phyloP scores from a whole-genome alignment of 306 rosid species.

The Sicyos edulis region DNA sequence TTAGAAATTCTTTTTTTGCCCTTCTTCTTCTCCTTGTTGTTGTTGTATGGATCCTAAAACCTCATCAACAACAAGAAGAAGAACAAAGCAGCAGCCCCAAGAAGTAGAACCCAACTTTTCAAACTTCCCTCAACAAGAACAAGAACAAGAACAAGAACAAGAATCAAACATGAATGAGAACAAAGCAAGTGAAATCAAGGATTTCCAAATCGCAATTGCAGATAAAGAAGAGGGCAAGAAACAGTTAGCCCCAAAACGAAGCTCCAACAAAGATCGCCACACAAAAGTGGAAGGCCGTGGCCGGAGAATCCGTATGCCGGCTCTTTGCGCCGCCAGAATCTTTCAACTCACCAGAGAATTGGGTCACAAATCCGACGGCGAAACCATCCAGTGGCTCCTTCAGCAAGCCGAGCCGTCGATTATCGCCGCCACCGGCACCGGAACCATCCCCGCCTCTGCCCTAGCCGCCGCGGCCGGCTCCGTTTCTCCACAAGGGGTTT shows the following conservation, averaged over 20 bases:
- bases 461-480: conserved; percentile 55
- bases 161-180: conserved; percentile 51
- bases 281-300: no score
- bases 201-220: neutral
- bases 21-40: conserved; percentile 18
- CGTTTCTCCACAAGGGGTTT: conserved; percentile 51
- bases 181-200: conserved; percentile 58
- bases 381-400: conserved; percentile 60
- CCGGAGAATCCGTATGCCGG: no score
- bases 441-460: conserved; percentile 94
- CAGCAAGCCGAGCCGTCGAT: conserved; percentile 94
- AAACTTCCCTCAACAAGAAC: conserved; percentile 36
- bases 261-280: conserved; percentile 63
- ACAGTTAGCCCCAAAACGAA: conserved; percentile 84
- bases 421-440: conserved; percentile 78
- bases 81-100: no score
- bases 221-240: conserved; percentile 34
- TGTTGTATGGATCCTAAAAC: no score
- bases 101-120: neutral
- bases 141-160: conserved; percentile 17
- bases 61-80: no score
- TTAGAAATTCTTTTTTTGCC: neutral
- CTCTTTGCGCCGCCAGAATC: no score
- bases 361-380: no score
- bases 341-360: no score